Base-by-base conservation (phyloP, 2,329 filamentous ascomycete species). In the Neurospora sp. region DNA sequence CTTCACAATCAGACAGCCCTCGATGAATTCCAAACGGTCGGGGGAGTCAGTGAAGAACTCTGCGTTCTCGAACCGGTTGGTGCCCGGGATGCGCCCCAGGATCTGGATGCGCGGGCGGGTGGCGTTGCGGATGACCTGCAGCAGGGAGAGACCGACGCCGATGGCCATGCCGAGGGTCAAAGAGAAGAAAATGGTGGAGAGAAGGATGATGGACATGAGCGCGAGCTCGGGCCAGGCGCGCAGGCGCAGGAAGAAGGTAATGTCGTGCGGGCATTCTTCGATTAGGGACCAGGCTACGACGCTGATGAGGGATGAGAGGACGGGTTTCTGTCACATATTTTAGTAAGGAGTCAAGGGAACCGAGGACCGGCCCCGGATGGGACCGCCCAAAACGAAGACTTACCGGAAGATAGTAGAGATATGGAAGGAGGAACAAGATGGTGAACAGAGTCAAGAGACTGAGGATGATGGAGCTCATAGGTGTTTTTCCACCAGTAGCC, bases 41-140 rank as follows among this genome's bases (percentile, higher is more conserved):
- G 91, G 87, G 0, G 90, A 74, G 65, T 91, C 88, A 0, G 90
- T 86, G 69, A 91, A 87, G 0, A 90, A 74, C 68, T 80, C 78
- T 66, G 78, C 74, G 68, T 78, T 77, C 66, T 76, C 74, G 23
- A 74, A 74, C 12, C 72, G 73, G 70, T 76, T 77, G 8, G 79
- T 80, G 46, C 78, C 78, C 2, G 79, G 81, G 41, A 83, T 82
- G 11, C 95, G 92, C 41, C 96, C 96, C 0, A 99, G 84, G 77
- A 99, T 99, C 80, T 98, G 94, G 73, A 99, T 99, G 39, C 96
- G 91, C 6, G 96, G 93, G 15, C 95, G 89, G 0, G 96, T 98
- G 65, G 91, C 89, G 81, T 98, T 94, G 70, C 91, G 90, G 77
- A 99, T 92, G 67, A 99, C 91, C 71, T 93, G 91, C 11, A 99